Base-by-base conservation (phyloP, 345 rosid species). In the Populus simonii region DNA sequence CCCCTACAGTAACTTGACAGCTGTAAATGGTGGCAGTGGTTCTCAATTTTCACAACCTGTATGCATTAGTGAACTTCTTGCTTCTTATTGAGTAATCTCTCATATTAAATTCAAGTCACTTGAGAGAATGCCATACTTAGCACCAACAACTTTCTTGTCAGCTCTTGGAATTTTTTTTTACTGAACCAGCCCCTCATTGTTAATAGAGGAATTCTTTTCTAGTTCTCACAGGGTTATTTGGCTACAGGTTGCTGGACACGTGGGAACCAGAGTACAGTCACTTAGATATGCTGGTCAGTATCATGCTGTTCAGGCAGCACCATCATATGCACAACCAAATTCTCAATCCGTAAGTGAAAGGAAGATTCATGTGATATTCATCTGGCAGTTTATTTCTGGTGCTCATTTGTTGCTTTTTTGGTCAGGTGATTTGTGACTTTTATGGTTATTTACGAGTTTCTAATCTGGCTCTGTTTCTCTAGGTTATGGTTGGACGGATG, bases 401-500 rank as follows among this genome's bases (percentile, higher is more conserved):
- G 23, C 45, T 68, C 12, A 20, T 18, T 38, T 31, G 71, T 70
- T 77, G 36, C 31, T 23, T 45, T 25, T 27, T 47, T 55, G 66
- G 31, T 23, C 33, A 18, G 53, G 82, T 73, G 29, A 41, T 36
- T 45, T 76, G 43, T 49, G n/a, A 66, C 45, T 17, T 57, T 53
- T 23, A 79, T 82, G 38, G 20, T 67, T 23, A 68, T 68, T 55
- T 76, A 59, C 73, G 47, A 69, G 68, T 57, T 29, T 49, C 41
- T 76, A 39, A 78, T 51, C 51, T 80, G 41, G 79, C 53, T 53
- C 45, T 68, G 47, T 73, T 71, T 79, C 43, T 79, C 65, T 57
- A 94, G 98, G 89, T 91, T 73, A 80, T 90, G 94, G 84, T 88
- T 81, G 90, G 90, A 76, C 91, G 90, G 73, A 11, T 88, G 25